Evolutionary conservation across 805 yeast species (phyloP).

Genomic region (Ascoidea rubescens): DNA sequence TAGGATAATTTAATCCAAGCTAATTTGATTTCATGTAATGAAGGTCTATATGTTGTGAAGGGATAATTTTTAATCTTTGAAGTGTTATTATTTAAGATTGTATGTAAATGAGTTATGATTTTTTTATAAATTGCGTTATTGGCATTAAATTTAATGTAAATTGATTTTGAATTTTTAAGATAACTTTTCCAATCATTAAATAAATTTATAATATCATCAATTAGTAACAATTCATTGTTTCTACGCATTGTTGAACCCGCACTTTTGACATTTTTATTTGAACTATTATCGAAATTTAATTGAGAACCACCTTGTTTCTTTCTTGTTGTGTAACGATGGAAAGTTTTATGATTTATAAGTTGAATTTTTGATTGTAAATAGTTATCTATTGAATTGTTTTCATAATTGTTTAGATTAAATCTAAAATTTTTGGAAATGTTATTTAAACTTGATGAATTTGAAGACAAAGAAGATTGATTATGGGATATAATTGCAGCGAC

Average conservation of each 20-base stretch:
- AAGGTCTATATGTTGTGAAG: constrained; percentile 82
- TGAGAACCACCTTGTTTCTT: constrained; percentile 97
- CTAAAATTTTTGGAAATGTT: constrained; percentile 41
- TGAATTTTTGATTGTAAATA: constrained; percentile 30
- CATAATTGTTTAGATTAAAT: constrained; percentile 24
- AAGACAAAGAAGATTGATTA: constrained; percentile 19
- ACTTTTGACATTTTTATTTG: constrained; percentile 89
- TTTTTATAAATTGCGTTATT: constrained; percentile 54
- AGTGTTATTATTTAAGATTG: background rate
- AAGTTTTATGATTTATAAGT: constrained; percentile 65
- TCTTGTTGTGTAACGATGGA: constrained; percentile 91
- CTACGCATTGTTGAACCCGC: constrained; percentile 89
- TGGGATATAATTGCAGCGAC: constrained; percentile 90
- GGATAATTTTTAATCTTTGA: constrained; percentile 58
- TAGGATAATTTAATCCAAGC: constrained; percentile 76
- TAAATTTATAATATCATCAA: constrained; percentile 62
- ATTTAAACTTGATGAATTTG: background rate
- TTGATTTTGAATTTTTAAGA: constrained; percentile 46
- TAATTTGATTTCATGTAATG: constrained; percentile 60
- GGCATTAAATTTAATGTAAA: constrained; percentile 76
- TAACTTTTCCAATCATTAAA: constrained; percentile 50
- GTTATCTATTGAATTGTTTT: constrained; percentile 4
- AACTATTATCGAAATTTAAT: constrained; percentile 69
- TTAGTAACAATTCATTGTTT: constrained; percentile 75
- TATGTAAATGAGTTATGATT: constrained; percentile 30